These are phyloP conservation scores for Dryadomyces quercivorus DNA, from an alignment of 2,329 filamentous ascomycete genomes.

Conservation along the genomic window DNA sequence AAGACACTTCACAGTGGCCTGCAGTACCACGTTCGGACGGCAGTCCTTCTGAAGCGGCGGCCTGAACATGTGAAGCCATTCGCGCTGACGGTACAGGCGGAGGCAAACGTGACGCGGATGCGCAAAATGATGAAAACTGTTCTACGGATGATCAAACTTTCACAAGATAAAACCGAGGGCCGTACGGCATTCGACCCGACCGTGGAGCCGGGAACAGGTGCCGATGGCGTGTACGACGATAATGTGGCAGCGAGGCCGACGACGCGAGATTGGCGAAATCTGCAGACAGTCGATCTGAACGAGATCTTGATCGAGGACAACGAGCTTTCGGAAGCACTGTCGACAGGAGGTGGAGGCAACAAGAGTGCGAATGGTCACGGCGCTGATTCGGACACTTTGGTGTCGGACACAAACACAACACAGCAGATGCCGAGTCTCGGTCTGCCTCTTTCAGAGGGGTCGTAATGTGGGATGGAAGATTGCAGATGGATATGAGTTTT, in stretches of 20 bases:
- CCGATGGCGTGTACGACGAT: background rate
- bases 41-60: background rate
- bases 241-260: conserved; percentile 1
- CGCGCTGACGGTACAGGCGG: background rate
- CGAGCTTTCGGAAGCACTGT: background rate
- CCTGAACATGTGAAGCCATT: background rate
- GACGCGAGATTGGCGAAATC: background rate
- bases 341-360: background rate
- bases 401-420: background rate
- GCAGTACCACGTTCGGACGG: background rate
- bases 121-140: background rate
- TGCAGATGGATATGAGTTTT: background rate
- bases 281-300: background rate
- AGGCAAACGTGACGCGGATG: background rate
- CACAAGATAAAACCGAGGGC: background rate
- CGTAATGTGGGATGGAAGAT: background rate
- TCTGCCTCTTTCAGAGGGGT: background rate
- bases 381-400: no score
- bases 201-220: background rate
- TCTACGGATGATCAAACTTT: background rate
- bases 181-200: background rate
- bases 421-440: background rate
- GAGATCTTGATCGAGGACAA: background rate
- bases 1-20: background rate
- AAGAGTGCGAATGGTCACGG: background rate